phyloP scores from a whole-genome alignment of 1,139 yeast genomes.

The Schizosaccharomyces versatilis region DNA sequence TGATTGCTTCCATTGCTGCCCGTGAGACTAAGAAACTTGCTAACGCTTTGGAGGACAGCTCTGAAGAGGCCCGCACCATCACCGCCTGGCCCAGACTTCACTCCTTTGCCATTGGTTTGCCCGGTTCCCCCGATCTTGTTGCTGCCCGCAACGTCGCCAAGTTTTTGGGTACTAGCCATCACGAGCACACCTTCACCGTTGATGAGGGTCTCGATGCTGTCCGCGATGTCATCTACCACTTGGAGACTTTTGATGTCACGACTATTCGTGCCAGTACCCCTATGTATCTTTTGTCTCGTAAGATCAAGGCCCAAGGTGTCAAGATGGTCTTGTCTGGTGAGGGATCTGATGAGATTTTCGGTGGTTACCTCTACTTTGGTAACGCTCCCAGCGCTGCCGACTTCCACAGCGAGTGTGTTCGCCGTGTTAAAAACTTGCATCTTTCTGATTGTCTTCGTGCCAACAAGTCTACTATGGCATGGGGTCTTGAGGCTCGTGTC shows the following conservation, averaged over 20 bases:
- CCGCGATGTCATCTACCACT: conserved; percentile 78
- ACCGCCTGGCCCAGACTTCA: conserved; percentile 68
- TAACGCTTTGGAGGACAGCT: conserved; percentile 19
- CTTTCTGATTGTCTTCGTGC: conserved; percentile 95
- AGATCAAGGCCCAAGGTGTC: conserved; percentile 97
- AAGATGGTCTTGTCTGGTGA: conserved; percentile 98
- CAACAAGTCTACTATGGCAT: conserved; percentile 97
- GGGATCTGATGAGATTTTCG: conserved; percentile 96
- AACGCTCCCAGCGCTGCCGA: conserved; percentile 81
- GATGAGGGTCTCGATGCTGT: conserved; percentile 93
- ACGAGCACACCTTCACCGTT: conserved; percentile 88
- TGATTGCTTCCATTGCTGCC: conserved; percentile 91
- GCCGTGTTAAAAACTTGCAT: conserved; percentile 91
- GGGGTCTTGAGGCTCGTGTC: conserved; percentile 99
- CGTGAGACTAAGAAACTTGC: conserved; percentile 46
- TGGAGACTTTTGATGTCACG: conserved; percentile 95
- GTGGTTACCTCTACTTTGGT: conserved; percentile 93
- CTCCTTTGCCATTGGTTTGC: conserved; percentile 90
- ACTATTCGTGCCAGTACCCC: conserved; percentile 98
- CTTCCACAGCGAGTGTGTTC: conserved; percentile 86
- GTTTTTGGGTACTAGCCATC: conserved; percentile 86
- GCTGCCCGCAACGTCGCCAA: conserved; percentile 95
- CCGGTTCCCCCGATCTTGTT: conserved; percentile 88
- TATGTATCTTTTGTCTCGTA: conserved; percentile 85
- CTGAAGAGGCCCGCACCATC: conserved; percentile 14